Evolutionary conservation across 768 basidiomycete genomes (phyloP), one percentile per base, ranked within the genome.

Genomic region (Boletus coccyginus): DNA sequence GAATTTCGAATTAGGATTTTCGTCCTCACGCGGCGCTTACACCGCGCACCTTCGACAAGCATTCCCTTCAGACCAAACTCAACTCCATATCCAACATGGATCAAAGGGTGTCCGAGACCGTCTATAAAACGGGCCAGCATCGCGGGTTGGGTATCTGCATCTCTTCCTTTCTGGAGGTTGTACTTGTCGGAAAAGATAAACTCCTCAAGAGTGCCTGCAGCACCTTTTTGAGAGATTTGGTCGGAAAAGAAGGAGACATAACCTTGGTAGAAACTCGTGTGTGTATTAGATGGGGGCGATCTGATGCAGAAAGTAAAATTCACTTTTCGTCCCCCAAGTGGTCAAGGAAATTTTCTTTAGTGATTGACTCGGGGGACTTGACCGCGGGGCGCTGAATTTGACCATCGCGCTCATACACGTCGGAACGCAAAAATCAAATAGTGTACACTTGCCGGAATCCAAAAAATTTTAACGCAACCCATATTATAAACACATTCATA

Each of bases 61-160:
- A 87, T 74, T 0, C 86, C 88, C 14, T 78, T 81, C 39, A 88
- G 46, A 10, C 78, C 78, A 55, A 89, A 88, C 66, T 89, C 88
- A 5, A 75, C 55, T 0, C 86, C 87, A 61, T 83, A 79, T 4
- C 84, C 86, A 10, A 73, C 60, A 62, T 88, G 84, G 44, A 89
- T 88, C 53, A 87, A 45, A 0, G 87, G 78, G 60, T 90, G 88
- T 3, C 87, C 5, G 21, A 88, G 61, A 0, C 78, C 82, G n/a
- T 0, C 75, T 70, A 13, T 55, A 33, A 83, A 75, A 17, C 84
- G 79, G 51, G 70, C 73, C 9, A 88, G 66, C 81, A 88, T 83
- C 53, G 76, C 71, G 0, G 81, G 83, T 29, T 80, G 76, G 3
- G 55, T 6, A 0, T 39, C 42, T 1, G 38, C 46, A 27, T 63